Evolutionary conservation across 1,284 basidiomycete species (phyloP), one percentile per base, ranked within the genome.

Genomic region (Heterobasidion irregulare): DNA sequence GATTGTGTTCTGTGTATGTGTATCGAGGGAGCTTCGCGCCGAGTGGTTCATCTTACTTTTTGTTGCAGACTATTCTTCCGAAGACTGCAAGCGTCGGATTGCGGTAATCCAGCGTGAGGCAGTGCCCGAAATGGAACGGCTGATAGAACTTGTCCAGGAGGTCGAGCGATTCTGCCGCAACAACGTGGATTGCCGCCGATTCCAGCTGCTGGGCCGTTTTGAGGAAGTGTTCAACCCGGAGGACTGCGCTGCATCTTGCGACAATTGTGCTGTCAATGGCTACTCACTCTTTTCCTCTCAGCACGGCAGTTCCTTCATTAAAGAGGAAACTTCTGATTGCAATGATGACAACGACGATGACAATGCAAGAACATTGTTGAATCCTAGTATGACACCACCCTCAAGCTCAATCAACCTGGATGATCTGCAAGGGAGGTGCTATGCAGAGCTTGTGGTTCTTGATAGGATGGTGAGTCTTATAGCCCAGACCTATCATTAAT

Each of bases 131-230:
- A 81, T 80, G 62, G 73, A 80, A 50, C 78, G 83, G 10, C 80
- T 83, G 58, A 70, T 75, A 49, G 76, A 78, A 19, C 79, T 77
- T 33, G 67, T 90, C 35, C 65, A 72, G 4, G 73, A 76, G n/a
- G 81, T 91, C 45, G 75, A 86, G 10, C 72, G 81, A 53, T 99
- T 87, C 69, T 95, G 92, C 69, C 68, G 74, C 56, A 94, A 98
- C 70, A 78, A 82, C 56, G 83, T 85, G 38, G 90, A 93, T 62
- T 99, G 96, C 65, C 86, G 96, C 8, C 86, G 97, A 1, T 77
- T 80, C 2, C 90, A 93, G 64, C 77, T 98, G 16, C 78, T 99
- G 47, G 78, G 77, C 44, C 89, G 91, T 66, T 84, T 82, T 62
- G 64, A 64, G 56, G 78, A 84, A 59, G 58, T 53, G 6, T 83